Evolutionary conservation across 768 basidiomycete species (phyloP), one percentile per base, ranked within the genome.

Genomic region (Hysterangium stoloniferum): DNA sequence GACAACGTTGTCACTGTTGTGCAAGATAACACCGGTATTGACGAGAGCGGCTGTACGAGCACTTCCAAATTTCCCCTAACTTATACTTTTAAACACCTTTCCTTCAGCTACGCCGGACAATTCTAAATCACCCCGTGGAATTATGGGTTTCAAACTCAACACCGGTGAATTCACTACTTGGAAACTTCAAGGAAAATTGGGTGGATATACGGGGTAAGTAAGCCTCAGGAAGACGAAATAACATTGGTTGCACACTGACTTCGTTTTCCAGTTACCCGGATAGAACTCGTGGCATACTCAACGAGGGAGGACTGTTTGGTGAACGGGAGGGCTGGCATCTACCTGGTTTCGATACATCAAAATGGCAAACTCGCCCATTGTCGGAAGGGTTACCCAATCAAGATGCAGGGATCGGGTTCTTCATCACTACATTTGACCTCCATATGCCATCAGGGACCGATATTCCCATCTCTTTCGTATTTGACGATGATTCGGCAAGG

Each of bases 1-100:
- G 84, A 85, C 57, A 91, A 90, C 58, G 79, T 89, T 9, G 76
- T 91, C 47, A 89, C 87, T 0, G 71, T 90, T 36, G 71, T 51
- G 22, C 49, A 51, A 37, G 88, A 90, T 54, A 85, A 87, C 57
- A 86, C 84, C 82, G 88, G 87, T 0, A 63, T 86, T 55, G 77
- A 87, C 50, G 79, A 88, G 62, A 75, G 77, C 12, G 44, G 65
- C 19, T 56, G 79, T 78, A 48, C 54, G 71, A 57, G 15, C 35
- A 31, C 13, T 13, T 31, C 5, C 29, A n/a, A 22, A 45, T 44
- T 4, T 28, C 20, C 24, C 36, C n/a, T n/a, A n/a, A n/a, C n/a
- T n/a, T n/a, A n/a, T n/a, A n/a, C n/a, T n/a, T n/a, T n/a, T n/a
- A n/a, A n/a, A n/a, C n/a, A n/a, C n/a, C n/a, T n/a, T n/a, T n/a